Evolutionary conservation across 2,329 filamentous ascomycete species (phyloP), one percentile per base, ranked within the genome.

Genomic region (Ceratocystis papillata): DNA sequence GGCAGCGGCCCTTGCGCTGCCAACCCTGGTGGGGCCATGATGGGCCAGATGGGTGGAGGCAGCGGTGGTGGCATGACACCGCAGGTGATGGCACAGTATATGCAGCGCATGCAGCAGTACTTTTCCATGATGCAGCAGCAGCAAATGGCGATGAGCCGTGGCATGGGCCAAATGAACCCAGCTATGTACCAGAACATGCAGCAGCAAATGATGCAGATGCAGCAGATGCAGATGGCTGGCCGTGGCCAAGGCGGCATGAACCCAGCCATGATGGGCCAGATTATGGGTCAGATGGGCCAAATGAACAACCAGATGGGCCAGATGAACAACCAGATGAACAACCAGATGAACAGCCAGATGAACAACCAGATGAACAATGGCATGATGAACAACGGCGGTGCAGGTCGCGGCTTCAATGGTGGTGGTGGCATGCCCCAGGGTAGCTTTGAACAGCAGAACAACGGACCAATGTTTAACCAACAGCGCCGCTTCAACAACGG

Each of bases 41-140:
- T 89, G 22, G 93, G 93, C 0, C 91, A 96, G 73, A 87, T 96
- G 48, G 72, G 73, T 15, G 75, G 73, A 37, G 77, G 74, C n/a
- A 73, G 71, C 61, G 75, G 78, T 73, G 74, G 80, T 63, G 87
- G 88, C 69, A 95, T 97, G 89, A 95, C 89, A 22, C 93, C 93
- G 0, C 91, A 96, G 73, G 87, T 96, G 80, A 96, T 97, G 91
- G 94, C 94, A 1, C 92, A 96, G 75, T 96, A 97, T 77, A 96
- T 94, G 85, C 90, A 96, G 75, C 86, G 92, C 61, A 97, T 99
- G 93, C 94, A 99, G 76, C 90, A 96, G 74, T 96, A 96, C 77
- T 95, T 96, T 76, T 81, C 87, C 67, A 87, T 96, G 83, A 94
- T 96, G 90, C 91, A 96, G 76, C 89, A 93, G 72, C 88, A 94